A percentile compares a stretch with the other conserved stretches of the same genome.
phyloP scores from a whole-genome alignment of 2,329 filamentous ascomycete species.

The Tolypocladium ovalisporum region DNA sequence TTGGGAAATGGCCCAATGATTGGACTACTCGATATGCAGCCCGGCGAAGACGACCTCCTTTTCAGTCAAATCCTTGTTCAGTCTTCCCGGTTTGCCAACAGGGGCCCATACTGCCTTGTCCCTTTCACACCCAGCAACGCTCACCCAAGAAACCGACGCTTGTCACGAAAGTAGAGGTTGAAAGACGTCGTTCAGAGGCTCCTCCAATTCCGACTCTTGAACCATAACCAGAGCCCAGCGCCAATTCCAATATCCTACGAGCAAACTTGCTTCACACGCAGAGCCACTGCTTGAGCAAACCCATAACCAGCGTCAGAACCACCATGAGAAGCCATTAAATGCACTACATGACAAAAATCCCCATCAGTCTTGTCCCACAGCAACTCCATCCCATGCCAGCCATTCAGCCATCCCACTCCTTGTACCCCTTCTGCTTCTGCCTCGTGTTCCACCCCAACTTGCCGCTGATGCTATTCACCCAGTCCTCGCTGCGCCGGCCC shows the following conservation, averaged over 20 bases:
- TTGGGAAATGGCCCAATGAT: too few species aligned
- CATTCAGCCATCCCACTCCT: conserved; percentile 29
- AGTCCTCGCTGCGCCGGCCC: conserved; percentile 62
- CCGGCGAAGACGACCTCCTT: too few species aligned
- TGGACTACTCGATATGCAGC: too few species aligned
- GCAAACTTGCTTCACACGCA: background rate
- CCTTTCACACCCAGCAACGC: too few species aligned
- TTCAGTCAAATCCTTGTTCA: too few species aligned
- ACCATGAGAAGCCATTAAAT: background rate
- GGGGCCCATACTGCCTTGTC: too few species aligned
- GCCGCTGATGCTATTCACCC: conserved; percentile 70
- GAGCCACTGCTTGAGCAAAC: background rate
- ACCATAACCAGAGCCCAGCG: background rate
- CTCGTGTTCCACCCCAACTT: conserved; percentile 76
- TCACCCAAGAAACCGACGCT: too few species aligned
- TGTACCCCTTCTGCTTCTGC: conserved; percentile 60
- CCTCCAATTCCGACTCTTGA: background rate
- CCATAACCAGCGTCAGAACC: background rate
- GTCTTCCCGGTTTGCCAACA: too few species aligned
- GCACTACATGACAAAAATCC: background rate
- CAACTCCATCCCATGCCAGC: background rate
- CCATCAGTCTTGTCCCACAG: background rate
- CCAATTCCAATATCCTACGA: background rate
- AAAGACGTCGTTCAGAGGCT: background rate
- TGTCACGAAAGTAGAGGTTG: too few species aligned